Conservation (phyloP, 1,139 yeast genomes). For the Hanseniaspora sp. region DNA sequence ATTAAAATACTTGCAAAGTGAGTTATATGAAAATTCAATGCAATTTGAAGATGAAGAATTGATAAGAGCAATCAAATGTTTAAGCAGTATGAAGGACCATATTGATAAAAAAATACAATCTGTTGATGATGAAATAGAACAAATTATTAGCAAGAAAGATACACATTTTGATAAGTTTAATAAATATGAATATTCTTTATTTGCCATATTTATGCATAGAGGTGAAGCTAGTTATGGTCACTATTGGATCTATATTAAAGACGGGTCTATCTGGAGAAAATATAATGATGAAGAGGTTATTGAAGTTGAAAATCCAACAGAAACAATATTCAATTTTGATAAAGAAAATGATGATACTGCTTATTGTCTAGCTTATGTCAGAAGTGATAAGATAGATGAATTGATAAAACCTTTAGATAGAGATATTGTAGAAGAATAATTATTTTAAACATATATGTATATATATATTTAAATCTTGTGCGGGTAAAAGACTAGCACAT, state of each 20-base stretch:
- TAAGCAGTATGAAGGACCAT: slow-evolving; percentile 28
- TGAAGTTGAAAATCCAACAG: slow-evolving; percentile 47
- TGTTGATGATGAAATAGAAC: slow-evolving; percentile 28
- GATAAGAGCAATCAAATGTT: slow-evolving; percentile 29
- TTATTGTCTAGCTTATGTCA: slow-evolving; percentile 74
- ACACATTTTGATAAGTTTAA: slow-evolving; percentile 51
- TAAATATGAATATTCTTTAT: slow-evolving; percentile 63
- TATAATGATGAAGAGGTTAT: slow-evolving; percentile 87
- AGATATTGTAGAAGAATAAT: slow-evolving; percentile 20
- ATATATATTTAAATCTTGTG: neutral
- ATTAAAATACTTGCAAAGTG: slow-evolving; percentile 42
- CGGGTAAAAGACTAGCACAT: neutral
- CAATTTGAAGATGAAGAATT: slow-evolving; percentile 27
- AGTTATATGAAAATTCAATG: slow-evolving; percentile 28
- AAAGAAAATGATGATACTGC: slow-evolving; percentile 84
- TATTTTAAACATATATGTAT: neutral
- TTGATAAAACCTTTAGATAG: slow-evolving; percentile 59
- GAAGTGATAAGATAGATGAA: slow-evolving; percentile 48
- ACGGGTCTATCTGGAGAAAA: slow-evolving; percentile 50
- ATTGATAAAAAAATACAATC: slow-evolving; percentile 27
- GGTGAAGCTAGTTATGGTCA: slow-evolving; percentile 96
- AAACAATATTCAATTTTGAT: slow-evolving; percentile 61
- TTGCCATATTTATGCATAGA: slow-evolving; percentile 86
- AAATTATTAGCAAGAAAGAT: slow-evolving; percentile 40
- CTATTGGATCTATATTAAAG: slow-evolving; percentile 81